Percentiles rank a stretch among this genome's conserved stretches.
phyloP scores from a whole-genome alignment of 2,329 filamentous ascomycete species.

The Pseudodiploospora longispora region DNA sequence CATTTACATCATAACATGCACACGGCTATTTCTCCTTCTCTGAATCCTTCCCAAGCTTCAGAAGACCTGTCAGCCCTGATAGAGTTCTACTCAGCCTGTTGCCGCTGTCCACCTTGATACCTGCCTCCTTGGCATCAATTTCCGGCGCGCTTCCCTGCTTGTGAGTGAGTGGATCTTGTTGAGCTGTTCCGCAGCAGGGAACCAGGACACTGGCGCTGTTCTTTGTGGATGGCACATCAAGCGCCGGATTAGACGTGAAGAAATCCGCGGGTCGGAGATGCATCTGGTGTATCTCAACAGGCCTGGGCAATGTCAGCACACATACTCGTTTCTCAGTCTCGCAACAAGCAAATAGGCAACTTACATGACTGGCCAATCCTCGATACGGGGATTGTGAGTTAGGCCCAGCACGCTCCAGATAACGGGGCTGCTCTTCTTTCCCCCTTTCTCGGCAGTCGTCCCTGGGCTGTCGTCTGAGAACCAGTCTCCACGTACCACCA shows the following conservation, averaged over 20 bases:
- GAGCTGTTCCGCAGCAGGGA: constrained; percentile 22
- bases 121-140: constrained; percentile 13
- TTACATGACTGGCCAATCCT: constrained; percentile 45
- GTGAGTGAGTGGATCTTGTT: constrained; percentile 23
- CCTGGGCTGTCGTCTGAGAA: constrained; percentile 21
- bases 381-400: constrained; percentile 39
- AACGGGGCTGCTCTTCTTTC: constrained; percentile 24
- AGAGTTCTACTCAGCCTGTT: constrained; percentile 1
- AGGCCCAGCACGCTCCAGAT: constrained; percentile 42
- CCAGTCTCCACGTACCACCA: constrained; percentile 39
- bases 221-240: constrained; percentile 32
- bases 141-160: constrained; percentile 18
- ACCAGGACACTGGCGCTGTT: constrained; percentile 35
- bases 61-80: neutral
- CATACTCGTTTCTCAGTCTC: no score
- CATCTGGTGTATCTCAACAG: constrained; percentile 39
- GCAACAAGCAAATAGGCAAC: constrained; percentile 12
- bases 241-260: constrained; percentile 37
- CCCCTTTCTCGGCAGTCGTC: constrained; percentile 4
- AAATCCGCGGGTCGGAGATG: constrained; percentile 35
- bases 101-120: constrained; percentile 12
- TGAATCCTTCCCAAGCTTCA: neutral
- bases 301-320: constrained; percentile 22
- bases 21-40: no score
- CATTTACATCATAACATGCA: no score